Percentiles rank a stretch among this genome's conserved stretches.
phyloP scores from a whole-genome alignment of 2,329 filamentous ascomycete species.

The Hymenoscyphus infarciens region DNA sequence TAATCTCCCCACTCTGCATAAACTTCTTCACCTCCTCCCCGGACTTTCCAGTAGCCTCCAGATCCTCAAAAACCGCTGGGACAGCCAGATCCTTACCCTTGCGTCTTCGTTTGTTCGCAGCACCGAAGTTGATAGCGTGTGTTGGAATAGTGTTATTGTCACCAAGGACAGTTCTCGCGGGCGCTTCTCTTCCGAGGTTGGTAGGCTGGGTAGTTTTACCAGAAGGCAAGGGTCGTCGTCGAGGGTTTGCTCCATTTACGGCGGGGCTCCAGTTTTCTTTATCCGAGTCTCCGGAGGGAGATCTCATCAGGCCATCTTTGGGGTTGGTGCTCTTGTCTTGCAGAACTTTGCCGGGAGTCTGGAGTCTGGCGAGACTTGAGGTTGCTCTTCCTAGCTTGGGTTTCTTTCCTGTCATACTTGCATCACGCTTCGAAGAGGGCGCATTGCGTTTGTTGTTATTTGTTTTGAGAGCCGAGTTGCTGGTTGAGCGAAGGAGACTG shows the following conservation, averaged over 20 bases:
- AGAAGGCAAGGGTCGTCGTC: slow-evolving; percentile 33
- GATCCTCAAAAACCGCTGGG: slow-evolving; percentile 53
- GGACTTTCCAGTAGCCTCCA: slow-evolving; percentile 28
- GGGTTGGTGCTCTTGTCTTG: slow-evolving; percentile 24
- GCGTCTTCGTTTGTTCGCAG: slow-evolving; percentile 23
- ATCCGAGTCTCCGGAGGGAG: slow-evolving; percentile 71
- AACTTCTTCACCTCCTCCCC: slow-evolving; percentile 69
- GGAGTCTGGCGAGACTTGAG: slow-evolving; percentile 61
- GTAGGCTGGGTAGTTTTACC: slow-evolving; percentile 24
- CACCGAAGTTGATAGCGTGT: slow-evolving; percentile 27
- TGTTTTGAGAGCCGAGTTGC: slow-evolving; percentile 48
- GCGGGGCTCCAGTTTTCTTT: slow-evolving; percentile 85
- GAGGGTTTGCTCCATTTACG: slow-evolving; percentile 44
- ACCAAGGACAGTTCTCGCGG: slow-evolving; percentile 28
- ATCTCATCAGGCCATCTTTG: slow-evolving; percentile 42
- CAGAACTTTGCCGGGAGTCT: slow-evolving; percentile 39
- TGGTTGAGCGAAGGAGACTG: slow-evolving; percentile 71
- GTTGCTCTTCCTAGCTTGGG: slow-evolving; percentile 56
- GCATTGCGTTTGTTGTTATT: slow-evolving; percentile 66
- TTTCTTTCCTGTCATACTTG: slow-evolving; percentile 49
- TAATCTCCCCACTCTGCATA: slow-evolving; percentile 60
- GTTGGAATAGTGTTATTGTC: slow-evolving; percentile 27
- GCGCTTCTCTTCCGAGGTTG: not conserved
- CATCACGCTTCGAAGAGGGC: slow-evolving; percentile 34
- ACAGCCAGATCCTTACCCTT: slow-evolving; percentile 28